Evolutionary conservation across 2,329 filamentous ascomycete species (phyloP).

Genomic region (Colletotrichum viniferum): DNA sequence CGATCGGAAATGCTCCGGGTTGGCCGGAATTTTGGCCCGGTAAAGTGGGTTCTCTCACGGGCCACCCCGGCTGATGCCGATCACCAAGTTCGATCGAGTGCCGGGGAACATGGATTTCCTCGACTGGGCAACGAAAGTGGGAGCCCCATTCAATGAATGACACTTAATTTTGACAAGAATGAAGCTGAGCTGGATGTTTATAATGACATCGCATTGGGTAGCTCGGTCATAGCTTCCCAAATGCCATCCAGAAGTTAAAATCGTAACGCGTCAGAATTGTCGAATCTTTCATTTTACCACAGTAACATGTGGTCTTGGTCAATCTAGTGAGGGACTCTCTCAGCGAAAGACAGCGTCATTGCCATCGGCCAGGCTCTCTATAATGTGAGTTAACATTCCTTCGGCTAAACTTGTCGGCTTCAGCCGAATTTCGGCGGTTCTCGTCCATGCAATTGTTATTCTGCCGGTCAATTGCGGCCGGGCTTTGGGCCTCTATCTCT

Average conservation of each 20-base stretch:
- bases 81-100: neutral
- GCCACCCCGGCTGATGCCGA: neutral
- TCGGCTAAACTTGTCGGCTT: neutral
- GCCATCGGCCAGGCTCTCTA: neutral
- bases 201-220: neutral
- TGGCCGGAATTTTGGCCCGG: neutral
- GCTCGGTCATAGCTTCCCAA: neutral
- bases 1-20: neutral
- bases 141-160: neutral
- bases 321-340: neutral
- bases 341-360: neutral
- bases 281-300: neutral
- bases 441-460: neutral
- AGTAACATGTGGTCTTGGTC: neutral
- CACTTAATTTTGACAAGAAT: neutral
- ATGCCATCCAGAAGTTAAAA: neutral
- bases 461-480: neutral
- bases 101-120: neutral
- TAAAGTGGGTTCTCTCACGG: neutral
- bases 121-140: neutral
- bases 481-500: neutral
- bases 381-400: neutral
- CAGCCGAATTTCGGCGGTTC: neutral
- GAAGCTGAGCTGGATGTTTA: neutral
- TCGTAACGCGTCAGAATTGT: neutral